Percentiles rank a stretch among this genome's conserved stretches.
These are phyloP conservation scores for Umbelopsis sp. DNA, from an alignment of 192 early-diverging fungal genomes.

Conservation along the genomic window DNA sequence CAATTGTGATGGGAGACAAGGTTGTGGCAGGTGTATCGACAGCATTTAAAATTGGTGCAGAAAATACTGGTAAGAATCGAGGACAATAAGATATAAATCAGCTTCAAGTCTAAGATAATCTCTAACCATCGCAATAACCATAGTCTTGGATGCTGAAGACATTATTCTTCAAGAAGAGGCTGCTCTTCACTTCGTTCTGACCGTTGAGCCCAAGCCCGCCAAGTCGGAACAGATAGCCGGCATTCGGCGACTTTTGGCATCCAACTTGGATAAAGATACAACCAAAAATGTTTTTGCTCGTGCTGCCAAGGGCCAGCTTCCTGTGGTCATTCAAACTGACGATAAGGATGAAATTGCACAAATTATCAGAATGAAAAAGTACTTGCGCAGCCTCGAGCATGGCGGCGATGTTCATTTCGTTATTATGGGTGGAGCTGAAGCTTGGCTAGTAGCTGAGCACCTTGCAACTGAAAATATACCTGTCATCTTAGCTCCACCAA, in stretches of 20 bases:
- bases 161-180: constrained; percentile 57
- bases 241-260: constrained; percentile 44
- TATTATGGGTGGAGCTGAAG: constrained; percentile 69
- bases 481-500: constrained; percentile 64
- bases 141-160: constrained; percentile 34
- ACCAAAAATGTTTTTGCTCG: constrained; percentile 41
- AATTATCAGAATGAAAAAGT: constrained; percentile 60
- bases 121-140: neutral
- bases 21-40: constrained; percentile 64
- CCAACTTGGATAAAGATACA: constrained; percentile 30
- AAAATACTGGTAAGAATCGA: constrained; percentile 47
- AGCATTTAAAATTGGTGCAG: constrained; percentile 64
- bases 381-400: constrained; percentile 24
- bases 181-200: constrained; percentile 60
- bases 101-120: neutral
- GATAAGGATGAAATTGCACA: constrained; percentile 68
- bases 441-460: constrained; percentile 64
- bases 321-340: constrained; percentile 52
- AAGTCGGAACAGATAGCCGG: constrained; percentile 57
- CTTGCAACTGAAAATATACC: constrained; percentile 57
- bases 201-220: constrained; percentile 34
- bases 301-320: constrained; percentile 52
- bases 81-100: neutral
- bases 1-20: constrained; percentile 42
- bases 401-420: constrained; percentile 45